Evolutionary conservation across 495 filamentous ascomycete genomes (phyloP).

Genomic region (Xylaria telfairii): DNA sequence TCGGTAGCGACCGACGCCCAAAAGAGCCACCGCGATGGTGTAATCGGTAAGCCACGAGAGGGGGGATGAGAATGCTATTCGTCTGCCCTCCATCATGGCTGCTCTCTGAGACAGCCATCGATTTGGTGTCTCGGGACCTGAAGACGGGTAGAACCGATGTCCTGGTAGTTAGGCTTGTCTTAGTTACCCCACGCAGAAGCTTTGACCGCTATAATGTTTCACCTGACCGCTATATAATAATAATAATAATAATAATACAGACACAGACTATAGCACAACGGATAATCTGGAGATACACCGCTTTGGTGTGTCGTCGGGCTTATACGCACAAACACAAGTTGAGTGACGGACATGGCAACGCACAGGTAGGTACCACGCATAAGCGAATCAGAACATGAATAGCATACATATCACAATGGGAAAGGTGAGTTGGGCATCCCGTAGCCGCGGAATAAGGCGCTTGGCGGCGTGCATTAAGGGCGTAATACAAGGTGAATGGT

Average conservation of each 20-base stretch:
- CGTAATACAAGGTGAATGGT: background rate
- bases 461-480: background rate
- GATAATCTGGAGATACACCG: conserved; percentile 3
- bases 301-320: background rate
- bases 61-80: background rate
- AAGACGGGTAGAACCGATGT: no score
- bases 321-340: background rate
- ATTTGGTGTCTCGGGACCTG: no score
- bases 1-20: conserved; percentile 24
- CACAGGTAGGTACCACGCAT: background rate
- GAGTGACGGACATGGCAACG: background rate
- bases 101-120: background rate
- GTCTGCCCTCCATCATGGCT: no score
- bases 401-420: conserved; percentile 4
- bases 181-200: background rate
- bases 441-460: background rate
- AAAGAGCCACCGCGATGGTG: conserved; percentile 7
- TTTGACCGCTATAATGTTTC: conserved; percentile 13
- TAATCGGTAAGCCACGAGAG: no score
- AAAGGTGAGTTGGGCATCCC: conserved; percentile 11
- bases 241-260: no score
- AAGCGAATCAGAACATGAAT: background rate
- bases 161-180: no score
- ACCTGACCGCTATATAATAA: background rate
- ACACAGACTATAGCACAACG: no score